Percentiles rank a stretch among this genome's conserved stretches.
phyloP scores from a whole-genome alignment of 2,329 filamentous ascomycete species.

The Neofusicoccum sp. region DNA sequence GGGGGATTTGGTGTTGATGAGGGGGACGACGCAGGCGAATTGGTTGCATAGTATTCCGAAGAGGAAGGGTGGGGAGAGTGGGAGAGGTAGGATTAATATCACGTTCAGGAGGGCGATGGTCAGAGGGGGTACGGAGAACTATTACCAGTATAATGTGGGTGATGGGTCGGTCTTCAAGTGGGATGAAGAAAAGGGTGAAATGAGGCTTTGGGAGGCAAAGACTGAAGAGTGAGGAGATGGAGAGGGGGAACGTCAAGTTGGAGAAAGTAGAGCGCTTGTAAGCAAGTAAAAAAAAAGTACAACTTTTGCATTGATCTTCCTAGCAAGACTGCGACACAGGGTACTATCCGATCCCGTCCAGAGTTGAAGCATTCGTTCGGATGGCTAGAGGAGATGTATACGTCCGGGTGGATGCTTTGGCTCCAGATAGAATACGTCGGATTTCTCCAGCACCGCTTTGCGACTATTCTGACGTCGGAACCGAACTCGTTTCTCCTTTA shows the following conservation, averaged over 20 bases:
- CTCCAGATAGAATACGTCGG: too few species aligned
- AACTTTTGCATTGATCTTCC: too few species aligned
- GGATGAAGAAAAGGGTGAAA: slow-evolving; percentile 57
- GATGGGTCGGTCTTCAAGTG: slow-evolving; percentile 66
- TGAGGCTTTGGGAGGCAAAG: slow-evolving; percentile 39
- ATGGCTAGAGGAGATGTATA: too few species aligned
- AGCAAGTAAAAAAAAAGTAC: too few species aligned
- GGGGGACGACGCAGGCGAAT: slow-evolving; percentile 68
- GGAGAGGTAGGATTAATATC: slow-evolving; percentile 67
- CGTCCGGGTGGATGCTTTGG: too few species aligned
- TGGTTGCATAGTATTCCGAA: slow-evolving; percentile 81
- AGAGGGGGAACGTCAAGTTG: not conserved
- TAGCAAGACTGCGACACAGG: too few species aligned
- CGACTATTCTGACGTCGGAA: too few species aligned
- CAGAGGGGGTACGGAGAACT: slow-evolving; percentile 74
- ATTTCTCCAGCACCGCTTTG: too few species aligned
- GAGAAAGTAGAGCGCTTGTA: too few species aligned
- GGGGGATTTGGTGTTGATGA: slow-evolving; percentile 80
- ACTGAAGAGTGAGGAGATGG: not conserved
- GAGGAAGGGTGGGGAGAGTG: slow-evolving; percentile 61
- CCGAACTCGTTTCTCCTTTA: too few species aligned
- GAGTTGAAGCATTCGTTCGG: too few species aligned
- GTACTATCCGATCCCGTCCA: too few species aligned
- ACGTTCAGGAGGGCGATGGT: slow-evolving; percentile 72
- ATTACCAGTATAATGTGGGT: slow-evolving; percentile 81